Base-by-base conservation (phyloP, 441 rosid genomes). In the Croton setiger region DNA sequence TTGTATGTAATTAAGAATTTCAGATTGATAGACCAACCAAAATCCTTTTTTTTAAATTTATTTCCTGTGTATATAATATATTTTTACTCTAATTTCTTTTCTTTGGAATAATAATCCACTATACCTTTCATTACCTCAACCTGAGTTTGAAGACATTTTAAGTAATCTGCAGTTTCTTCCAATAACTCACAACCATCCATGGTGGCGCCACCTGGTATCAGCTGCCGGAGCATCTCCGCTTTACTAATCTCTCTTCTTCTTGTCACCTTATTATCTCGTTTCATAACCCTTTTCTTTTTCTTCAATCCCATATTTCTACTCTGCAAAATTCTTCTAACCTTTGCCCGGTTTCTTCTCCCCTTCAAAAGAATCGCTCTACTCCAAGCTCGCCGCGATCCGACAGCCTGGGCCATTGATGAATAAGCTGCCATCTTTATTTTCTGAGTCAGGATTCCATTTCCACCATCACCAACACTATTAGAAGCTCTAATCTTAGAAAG, bases 161-260 rank as follows among this genome's bases (percentile, higher is more conserved):
- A 68, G 71, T 83, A 87, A 69, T 85, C 83, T 1, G 86, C 83
- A 20, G 92, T 80, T 67, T 87, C 92, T 20, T 79, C 87, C 79
- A 87, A 64, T 66, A 87, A 71, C 61, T 70, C 44, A 72, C 77
- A 75, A 12, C 75, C 13, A 67, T 79, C 84, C 92, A 87, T 83
- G 27, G 68, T 55, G 37, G 77, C 79, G 1, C 87, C 86, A 0
- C 91, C 91, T 0, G 89, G 91, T 27, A 87, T 85, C 7, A 87
- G 83, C 72, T 72, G 75, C 7, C 79, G 68, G 31, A 87, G 87
- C 75, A 48, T 64, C 36, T 73, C 54, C 3, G 63, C 60, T n/a
- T 58, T 51, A 7, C 57, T 58, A 21, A 61, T 49, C 18, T 45
- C 63, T 10, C 55, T 18, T 27, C n/a, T n/a, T n/a, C n/a, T n/a